Evolutionary conservation across 2,329 filamentous ascomycete species (phyloP), one percentile per base, ranked within the genome.

Genomic region (Blastomyces emzantsi): DNA sequence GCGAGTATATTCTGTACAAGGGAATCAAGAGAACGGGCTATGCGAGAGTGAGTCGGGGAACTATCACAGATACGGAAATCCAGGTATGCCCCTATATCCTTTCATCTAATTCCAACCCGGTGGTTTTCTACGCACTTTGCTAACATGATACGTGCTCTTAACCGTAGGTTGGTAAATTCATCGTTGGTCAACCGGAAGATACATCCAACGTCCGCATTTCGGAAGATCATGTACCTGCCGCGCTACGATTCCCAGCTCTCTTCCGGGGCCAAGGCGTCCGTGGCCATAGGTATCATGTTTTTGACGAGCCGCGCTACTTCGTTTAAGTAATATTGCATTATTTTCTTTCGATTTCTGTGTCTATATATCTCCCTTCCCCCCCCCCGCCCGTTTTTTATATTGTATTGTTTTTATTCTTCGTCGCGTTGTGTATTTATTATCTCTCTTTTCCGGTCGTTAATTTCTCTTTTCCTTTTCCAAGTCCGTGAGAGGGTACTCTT

Each of bases 1-100:
- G 94, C 80, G 93, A 99, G 80, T 99, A 99, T 76, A 97, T 99
- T 68, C 80, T 99, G 33, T 99, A 91, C 82, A 97, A 97, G 81
- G 87, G 87, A 15, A 78, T 99, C 66, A 88, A 87, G 76, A 84
- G 93, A 66, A 88, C 89, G 0, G 93, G 91, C 1, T 99, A 99
- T 74, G 94, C 94, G 3, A 82, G 94, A 62, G 88, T 99, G 61
- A 93, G 89, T 70, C 83, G 94, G 70, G 87, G 87, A 69, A 95
- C 90, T 1, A 97, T 99, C 69, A 99, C 94, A 15, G 94, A 99
- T 74, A 99, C 94, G 1, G 94, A 99, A 78, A 82, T 99, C 63
- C 94, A 99, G 81, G 90, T 87, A 79, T 71, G 36, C 79, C 71
- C 60, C 19, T 65, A 22, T 30, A 5, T 51, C 13, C 49, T 28